Base-by-base conservation (phyloP, 805 yeast species). In the Debaryomyces castellii region DNA sequence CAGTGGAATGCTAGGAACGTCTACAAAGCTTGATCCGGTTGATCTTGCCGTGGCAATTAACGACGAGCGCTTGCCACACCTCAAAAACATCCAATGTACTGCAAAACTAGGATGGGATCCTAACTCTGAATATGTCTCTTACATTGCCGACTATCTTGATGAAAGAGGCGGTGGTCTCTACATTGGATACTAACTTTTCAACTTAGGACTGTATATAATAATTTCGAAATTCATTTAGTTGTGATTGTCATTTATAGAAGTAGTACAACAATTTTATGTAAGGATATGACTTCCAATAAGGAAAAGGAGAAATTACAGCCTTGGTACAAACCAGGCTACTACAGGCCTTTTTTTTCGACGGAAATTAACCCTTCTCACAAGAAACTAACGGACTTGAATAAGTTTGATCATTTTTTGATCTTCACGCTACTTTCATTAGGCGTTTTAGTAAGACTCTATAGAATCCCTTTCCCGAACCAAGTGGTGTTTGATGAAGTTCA, bases 21-120 rank as follows among this genome's bases (percentile, higher is more conserved):
- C 89, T 2, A 79, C 84, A 20, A 89, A 89, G 58, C 68, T 94
- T 27, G 89, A 88, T 55, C 96, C 98, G 0, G 86, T 89, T 54
- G 97, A 92, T 62, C 70, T 94, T 47, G 87, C 94, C 0, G 76
- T 90, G 39, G 97, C 97, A 0, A 67, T 91, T 17, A 76, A 81
- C 59, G 97, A 91, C 48, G 83, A 81, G 8, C 70, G 96, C 54
- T 64, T 94, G 14, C 96, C 96, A 0, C 52, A 70, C 33, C 70
- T 94, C 59, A 74, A 76, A 49, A 77, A 77, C 40, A 71, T 94
- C 2, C 72, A 85, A 36, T 76, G 90, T 36, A 84, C 94, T 18
- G 79, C 85, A 14, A 83, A 84, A 61, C 66, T 94, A 30, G 96
- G 97, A 7, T 94, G 99, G 99, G 81, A 85, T 57, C 77, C 83